Base-by-base conservation (phyloP, 208 protist genomes). In the Trypanosoma vivax region DNA sequence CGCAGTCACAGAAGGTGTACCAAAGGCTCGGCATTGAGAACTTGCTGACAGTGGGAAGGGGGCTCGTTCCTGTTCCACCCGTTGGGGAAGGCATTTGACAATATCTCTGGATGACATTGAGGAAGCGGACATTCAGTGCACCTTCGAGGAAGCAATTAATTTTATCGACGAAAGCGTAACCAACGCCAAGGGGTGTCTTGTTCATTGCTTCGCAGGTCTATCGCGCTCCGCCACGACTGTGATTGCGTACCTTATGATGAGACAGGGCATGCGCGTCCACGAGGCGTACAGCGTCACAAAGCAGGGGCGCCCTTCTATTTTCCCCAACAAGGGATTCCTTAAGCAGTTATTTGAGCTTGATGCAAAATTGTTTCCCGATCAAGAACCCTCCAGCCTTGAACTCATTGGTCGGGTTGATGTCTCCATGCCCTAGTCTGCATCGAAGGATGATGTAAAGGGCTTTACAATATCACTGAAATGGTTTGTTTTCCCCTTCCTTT, bases 191-290 rank as follows among this genome's bases (percentile, higher is more conserved):
- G 82, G 81, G 27, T 91, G 85, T 54, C 54, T 95, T 0, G 84
- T 95, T 24, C 88, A 95, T 69, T 95, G 88, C 65, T 95, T 95
- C 45, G 88, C 88, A 35, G 88, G 88, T 4, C 70, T 95, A 23
- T 92, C 83, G n/a, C 81, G 88, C 24, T 92, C 84, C 3, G 88
- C 84, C 6, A 92, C 88, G 0, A 90, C 83, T 2, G 79, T 92
- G 5, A 88, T 92, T 69, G 84, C 84, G 6, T 95, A 92, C 47
- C 58, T 95, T 11, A 92, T 95, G 83, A 73, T 88, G 39, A 77
- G 76, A 24, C 70, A 71, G 54, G 59, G 70, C n/a, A 93, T 93
- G 85, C 72, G 85, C 5, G 45, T 93, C n/a, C 81, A 90, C 37
- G 85, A 93, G 42, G 85, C 85, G 28, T 93, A 93, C 34, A 60